phyloP scores from a whole-genome alignment of 192 early-diverging fungal genomes.

The Rhizophagus clarus region DNA sequence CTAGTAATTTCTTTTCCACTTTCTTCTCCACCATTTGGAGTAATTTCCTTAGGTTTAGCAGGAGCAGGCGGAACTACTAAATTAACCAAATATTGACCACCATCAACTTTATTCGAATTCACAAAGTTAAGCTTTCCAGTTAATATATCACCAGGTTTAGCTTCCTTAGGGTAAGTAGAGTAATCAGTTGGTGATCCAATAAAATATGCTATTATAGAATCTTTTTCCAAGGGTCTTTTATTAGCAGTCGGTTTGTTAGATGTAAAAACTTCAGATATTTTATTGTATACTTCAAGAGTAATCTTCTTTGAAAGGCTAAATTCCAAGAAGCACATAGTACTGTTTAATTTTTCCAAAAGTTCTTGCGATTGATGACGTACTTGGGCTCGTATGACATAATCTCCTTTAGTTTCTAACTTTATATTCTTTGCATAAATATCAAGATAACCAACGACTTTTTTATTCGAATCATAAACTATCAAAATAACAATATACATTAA shows the following conservation, averaged over 20 bases:
- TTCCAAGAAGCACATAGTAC: conserved; percentile 67
- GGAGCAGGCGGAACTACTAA: conserved; percentile 55
- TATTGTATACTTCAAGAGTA: conserved; percentile 54
- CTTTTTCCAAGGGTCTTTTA: conserved; percentile 52
- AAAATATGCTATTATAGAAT: conserved; percentile 52
- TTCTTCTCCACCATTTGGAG: conserved; percentile 32
- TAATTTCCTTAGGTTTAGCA: conserved; percentile 51
- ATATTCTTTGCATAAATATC: conserved; percentile 74
- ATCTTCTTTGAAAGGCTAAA: conserved; percentile 58
- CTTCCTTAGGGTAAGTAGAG: conserved; percentile 63
- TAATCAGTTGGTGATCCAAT: conserved; percentile 58
- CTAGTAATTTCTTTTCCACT: not conserved
- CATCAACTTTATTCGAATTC: conserved; percentile 45
- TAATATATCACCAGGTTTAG: conserved; percentile 79
- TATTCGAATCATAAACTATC: conserved; percentile 79
- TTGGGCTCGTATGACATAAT: conserved; percentile 83
- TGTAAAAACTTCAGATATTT: conserved; percentile 55
- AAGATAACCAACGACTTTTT: conserved; percentile 66
- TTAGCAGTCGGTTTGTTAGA: conserved; percentile 48
- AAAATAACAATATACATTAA: conserved; percentile 29
- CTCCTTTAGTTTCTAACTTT: conserved; percentile 75
- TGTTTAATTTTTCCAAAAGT: conserved; percentile 76
- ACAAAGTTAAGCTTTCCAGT: conserved; percentile 65
- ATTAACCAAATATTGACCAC: conserved; percentile 49
- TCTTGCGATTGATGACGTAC: conserved; percentile 67